Conservation (phyloP, 129 eudicot species). For the Artemisia argyi region DNA sequence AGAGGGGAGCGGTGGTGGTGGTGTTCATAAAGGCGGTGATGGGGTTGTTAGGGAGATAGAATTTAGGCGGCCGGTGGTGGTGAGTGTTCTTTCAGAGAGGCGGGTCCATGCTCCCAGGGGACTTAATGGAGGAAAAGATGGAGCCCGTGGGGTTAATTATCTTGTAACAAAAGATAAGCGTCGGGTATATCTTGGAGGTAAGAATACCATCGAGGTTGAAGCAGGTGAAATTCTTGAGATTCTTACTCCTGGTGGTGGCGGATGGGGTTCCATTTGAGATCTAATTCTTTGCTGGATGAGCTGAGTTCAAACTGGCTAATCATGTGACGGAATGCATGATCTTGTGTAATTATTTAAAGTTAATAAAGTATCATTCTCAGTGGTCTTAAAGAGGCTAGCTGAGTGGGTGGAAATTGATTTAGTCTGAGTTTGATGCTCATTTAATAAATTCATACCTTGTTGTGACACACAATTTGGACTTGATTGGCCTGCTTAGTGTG, state of each 20-base stretch:
- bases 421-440: no score
- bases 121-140: constrained; percentile 74
- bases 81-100: constrained; percentile 86
- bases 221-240: constrained; percentile 87
- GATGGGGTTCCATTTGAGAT: constrained; percentile 68
- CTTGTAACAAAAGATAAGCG: constrained; percentile 68
- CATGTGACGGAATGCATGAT: not conserved
- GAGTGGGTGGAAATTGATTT: no score
- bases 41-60: constrained; percentile 91
- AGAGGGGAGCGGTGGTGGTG: constrained; percentile 89
- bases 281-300: not conserved
- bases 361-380: no score
- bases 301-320: constrained; percentile 1
- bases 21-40: constrained; percentile 87
- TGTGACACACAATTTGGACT: no score
- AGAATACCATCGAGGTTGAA: constrained; percentile 73
- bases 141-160: constrained; percentile 83
- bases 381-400: no score
- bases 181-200: constrained; percentile 77
- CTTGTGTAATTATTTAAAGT: not conserved
- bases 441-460: no score
- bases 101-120: constrained; percentile 97
- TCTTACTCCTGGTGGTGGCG: constrained; percentile 99
- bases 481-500: no score
- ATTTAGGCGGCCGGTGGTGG: constrained; percentile 73